Evolutionary conservation across 257 asterid species (phyloP).

Genomic region (Coffea eugenioides): DNA sequence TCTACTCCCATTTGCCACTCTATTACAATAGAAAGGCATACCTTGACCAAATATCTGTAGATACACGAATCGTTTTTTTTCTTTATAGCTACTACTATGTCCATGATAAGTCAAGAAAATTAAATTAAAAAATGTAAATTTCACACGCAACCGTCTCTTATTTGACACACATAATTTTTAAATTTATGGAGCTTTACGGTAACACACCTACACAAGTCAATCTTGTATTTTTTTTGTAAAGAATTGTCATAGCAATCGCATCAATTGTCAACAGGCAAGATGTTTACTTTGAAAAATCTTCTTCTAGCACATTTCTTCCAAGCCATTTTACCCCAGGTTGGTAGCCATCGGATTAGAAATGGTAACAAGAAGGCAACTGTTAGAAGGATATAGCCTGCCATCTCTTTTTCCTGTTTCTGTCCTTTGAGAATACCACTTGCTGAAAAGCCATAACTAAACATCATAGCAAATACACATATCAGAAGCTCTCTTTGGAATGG

Average conservation of each 20-base stretch:
- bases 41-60: background rate
- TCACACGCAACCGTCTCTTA: background rate
- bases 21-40: too few relatives aligned
- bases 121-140: too few relatives aligned
- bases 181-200: background rate
- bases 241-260: background rate
- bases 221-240: background rate
- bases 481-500: constrained; percentile 12
- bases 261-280: background rate
- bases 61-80: background rate
- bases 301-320: background rate
- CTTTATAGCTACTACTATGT: background rate
- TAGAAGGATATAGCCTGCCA: background rate
- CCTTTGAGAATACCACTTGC: background rate
- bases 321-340: background rate
- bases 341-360: background rate
- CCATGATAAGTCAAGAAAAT: background rate
- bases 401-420: background rate
- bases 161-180: background rate
- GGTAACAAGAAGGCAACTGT: background rate
- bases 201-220: background rate
- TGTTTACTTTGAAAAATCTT: background rate
- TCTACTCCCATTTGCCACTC: too few relatives aligned
- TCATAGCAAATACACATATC: background rate
- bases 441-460: background rate